Evolutionary conservation across 805 yeast genomes (phyloP).

Genomic region (Komagataella mondaviorum): DNA sequence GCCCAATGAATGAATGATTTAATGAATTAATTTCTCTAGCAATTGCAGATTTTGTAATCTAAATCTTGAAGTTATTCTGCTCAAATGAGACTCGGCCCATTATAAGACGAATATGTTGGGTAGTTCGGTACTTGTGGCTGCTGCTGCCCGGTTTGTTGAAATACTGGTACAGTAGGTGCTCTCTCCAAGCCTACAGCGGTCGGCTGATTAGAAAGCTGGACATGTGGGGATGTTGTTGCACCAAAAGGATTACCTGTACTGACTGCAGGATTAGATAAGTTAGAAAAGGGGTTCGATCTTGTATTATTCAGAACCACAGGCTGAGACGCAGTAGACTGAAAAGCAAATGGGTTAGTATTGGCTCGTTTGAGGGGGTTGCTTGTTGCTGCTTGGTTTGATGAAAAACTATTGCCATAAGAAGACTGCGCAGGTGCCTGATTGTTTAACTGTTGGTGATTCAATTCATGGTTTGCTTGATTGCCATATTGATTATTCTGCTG

Average conservation of each 20-base stretch:
- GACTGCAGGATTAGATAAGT: background rate
- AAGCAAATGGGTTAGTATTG: slow-evolving; percentile 17
- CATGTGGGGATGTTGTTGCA: background rate
- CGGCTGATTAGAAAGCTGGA: slow-evolving; percentile 29
- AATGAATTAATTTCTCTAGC: background rate
- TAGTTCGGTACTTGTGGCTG: slow-evolving; percentile 2
- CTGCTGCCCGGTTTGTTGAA: slow-evolving; percentile 40
- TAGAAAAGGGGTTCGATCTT: background rate
- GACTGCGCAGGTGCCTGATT: background rate
- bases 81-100: background rate
- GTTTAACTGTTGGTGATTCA: background rate
- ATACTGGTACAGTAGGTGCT: slow-evolving; percentile 53
- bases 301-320: background rate
- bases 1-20: background rate
- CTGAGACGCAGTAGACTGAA: slow-evolving; percentile 1
- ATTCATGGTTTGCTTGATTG: background rate
- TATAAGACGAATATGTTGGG: background rate
- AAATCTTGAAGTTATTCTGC: background rate
- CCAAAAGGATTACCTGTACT: background rate
- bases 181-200: slow-evolving; percentile 68
- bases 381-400: background rate
- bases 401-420: background rate
- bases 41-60: background rate
- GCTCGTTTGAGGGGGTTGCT: slow-evolving; percentile 2
- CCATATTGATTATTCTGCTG: background rate